Conservation (phyloP, 2,329 filamentous ascomycete genomes). For the Nemania sp. region DNA sequence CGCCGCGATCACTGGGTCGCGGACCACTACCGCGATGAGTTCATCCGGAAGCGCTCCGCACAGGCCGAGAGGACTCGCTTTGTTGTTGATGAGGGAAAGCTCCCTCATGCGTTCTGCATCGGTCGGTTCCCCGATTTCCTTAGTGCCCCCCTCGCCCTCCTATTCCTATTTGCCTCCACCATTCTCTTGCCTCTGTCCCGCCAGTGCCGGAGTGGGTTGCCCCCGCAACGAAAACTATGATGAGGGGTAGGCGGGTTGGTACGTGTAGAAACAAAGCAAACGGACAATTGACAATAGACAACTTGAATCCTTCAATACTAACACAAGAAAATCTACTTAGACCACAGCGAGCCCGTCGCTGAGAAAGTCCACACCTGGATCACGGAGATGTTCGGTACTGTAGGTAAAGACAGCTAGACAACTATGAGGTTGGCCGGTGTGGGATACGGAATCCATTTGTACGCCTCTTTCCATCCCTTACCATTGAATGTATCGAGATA, state of each 20-base stretch:
- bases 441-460: background rate
- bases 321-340: constrained; percentile 42
- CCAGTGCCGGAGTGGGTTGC: background rate
- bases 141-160: background rate
- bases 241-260: background rate
- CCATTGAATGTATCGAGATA: too few relatives aligned
- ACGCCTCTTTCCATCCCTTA: too few relatives aligned
- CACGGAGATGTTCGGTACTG: constrained; percentile 60
- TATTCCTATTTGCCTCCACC: background rate
- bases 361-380: constrained; percentile 63
- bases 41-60: constrained; percentile 59
- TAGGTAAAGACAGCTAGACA: background rate
- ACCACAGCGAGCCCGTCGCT: constrained; percentile 62
- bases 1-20: constrained; percentile 73
- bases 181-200: background rate
- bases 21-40: constrained; percentile 65
- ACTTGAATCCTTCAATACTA: background rate
- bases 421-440: background rate
- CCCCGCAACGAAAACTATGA: background rate
- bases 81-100: constrained; percentile 65
- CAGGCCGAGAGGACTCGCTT: constrained; percentile 59
- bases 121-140: constrained; percentile 54
- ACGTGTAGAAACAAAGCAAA: background rate
- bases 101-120: constrained; percentile 73
- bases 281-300: background rate